Evolutionary conservation across 2,329 filamentous ascomycete species (phyloP).

Genomic region (Aaosphaeria pasadenensis): DNA sequence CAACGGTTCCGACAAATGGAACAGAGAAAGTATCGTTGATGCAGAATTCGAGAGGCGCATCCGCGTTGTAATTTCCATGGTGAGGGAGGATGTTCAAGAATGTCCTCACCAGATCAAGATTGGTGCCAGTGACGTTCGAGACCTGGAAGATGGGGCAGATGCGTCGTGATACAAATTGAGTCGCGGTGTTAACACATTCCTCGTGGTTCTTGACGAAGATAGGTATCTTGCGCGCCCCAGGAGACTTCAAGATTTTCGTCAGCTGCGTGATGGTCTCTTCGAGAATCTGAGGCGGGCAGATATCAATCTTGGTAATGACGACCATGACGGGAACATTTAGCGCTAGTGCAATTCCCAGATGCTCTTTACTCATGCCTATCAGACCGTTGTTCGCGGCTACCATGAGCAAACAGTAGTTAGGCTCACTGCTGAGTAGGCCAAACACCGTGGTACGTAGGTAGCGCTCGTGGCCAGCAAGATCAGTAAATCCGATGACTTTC

Average conservation of each 20-base stretch:
- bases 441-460: slow-evolving; percentile 97
- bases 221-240: slow-evolving; percentile 90
- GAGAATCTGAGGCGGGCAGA: slow-evolving; percentile 92
- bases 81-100: slow-evolving; percentile 96
- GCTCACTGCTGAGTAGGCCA: slow-evolving; percentile 87
- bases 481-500: slow-evolving; percentile 96
- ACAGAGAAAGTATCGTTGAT: slow-evolving; percentile 98
- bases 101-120: slow-evolving; percentile 82
- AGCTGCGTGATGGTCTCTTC: slow-evolving; percentile 91
- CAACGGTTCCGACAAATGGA: slow-evolving; percentile 93
- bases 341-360: slow-evolving; percentile 89
- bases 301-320: slow-evolving; percentile 96
- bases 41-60: slow-evolving; percentile 85
- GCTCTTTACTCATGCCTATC: slow-evolving; percentile 93
- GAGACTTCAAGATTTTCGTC: slow-evolving; percentile 88
- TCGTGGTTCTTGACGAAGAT: slow-evolving; percentile 91
- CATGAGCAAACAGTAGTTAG: slow-evolving; percentile 97
- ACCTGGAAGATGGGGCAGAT: slow-evolving; percentile 98
- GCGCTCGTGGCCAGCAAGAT: slow-evolving; percentile 91
- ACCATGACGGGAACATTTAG: slow-evolving; percentile 98
- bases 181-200: slow-evolving; percentile 91
- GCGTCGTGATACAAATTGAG: slow-evolving; percentile 89
- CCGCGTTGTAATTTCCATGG: slow-evolving; percentile 85
- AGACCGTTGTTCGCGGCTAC: slow-evolving; percentile 97
- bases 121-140: slow-evolving; percentile 93